Base-by-base conservation (phyloP, 306 rosid genomes). In the Begonia peltatifolia region DNA sequence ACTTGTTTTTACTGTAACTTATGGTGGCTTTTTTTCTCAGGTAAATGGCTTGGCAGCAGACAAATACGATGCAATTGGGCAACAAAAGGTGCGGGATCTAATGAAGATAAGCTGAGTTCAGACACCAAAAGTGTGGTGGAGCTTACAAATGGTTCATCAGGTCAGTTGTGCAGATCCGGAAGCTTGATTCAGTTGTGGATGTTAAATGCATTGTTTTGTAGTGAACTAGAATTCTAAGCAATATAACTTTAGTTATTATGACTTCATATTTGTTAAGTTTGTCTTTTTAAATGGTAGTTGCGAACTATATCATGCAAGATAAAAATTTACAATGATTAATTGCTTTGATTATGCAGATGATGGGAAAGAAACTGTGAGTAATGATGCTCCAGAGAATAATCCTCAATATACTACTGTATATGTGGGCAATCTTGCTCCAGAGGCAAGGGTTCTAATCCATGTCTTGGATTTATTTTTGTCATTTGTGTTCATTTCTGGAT, bases 11-110 rank as follows among this genome's bases (percentile, higher is more conserved):
- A 52, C 44, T 68, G 57, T 25, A 30, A 3, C 2, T 51, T n/a
- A 41, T 25, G 14, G 57, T 48, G 46, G 22, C 12, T 11, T 41
- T 35, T 43, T 53, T 65, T 54, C 43, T 13, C 69, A 90, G 99
- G 95, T 42, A 90, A 90, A 70, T 90, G 99, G 99, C 95, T 90
- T 53, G 95, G 94, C 55, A 90, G 95, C 62, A 76, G 99, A 58
- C 99, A 86, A 69, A 90, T 86, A 58, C 94, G 94, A 15, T 90
- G 95, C 65, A 90, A 90, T 71, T 90, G 99, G 99, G 99, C 99
- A 50, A 79, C 93, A 42, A 90, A 90, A 73, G 99, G 95, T 67
- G 95, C 99, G 58, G 82, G 61, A 15, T 52, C 82, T 42, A 83
- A 35, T 55, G 99, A 86, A 38, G 99, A 90, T 65, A 86, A 80